These are phyloP conservation scores for Phytomonas sp. DNA, from an alignment of 208 protist species.

Conservation along the genomic window DNA sequence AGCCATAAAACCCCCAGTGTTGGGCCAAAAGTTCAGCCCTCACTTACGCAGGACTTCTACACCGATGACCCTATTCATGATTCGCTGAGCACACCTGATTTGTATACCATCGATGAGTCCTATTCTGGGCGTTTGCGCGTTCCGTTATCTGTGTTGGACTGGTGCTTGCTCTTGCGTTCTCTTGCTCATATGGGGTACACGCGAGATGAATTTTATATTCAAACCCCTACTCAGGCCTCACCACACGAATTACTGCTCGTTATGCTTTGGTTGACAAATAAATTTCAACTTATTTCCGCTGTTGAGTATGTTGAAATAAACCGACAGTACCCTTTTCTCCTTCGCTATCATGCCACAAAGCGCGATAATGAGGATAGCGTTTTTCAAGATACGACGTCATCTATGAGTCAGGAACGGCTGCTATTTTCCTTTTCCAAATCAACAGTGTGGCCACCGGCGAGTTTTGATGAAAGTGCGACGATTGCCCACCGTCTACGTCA, in stretches of 20 bases:
- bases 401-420: slow-evolving; percentile 17
- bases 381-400: background rate
- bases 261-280: slow-evolving; percentile 69
- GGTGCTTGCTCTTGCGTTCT: slow-evolving; percentile 42
- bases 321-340: slow-evolving; percentile 40
- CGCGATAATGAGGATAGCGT: background rate
- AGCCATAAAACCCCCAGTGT: background rate
- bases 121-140: slow-evolving; percentile 14
- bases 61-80: background rate
- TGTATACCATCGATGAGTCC: slow-evolving; percentile 1
- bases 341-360: slow-evolving; percentile 17
- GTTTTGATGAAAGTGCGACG: slow-evolving; percentile 40
- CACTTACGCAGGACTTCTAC: background rate
- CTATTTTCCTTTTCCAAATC: slow-evolving; percentile 28
- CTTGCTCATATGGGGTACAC: slow-evolving; percentile 53
- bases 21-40: background rate
- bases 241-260: slow-evolving; percentile 59
- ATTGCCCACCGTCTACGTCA: slow-evolving; percentile 35
- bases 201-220: slow-evolving; percentile 53
- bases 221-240: slow-evolving; percentile 35
- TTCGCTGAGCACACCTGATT: slow-evolving; percentile 3
- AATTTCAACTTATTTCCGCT: slow-evolving; percentile 48
- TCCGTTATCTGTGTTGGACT: slow-evolving; percentile 27
- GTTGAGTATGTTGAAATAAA: slow-evolving; percentile 64
- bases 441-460: slow-evolving; percentile 54